Percentiles rank a stretch among this genome's conserved stretches.
These are phyloP conservation scores for Cyanophora paradoxa DNA, from an alignment of 78 protist species.

Conservation along the genomic window DNA sequence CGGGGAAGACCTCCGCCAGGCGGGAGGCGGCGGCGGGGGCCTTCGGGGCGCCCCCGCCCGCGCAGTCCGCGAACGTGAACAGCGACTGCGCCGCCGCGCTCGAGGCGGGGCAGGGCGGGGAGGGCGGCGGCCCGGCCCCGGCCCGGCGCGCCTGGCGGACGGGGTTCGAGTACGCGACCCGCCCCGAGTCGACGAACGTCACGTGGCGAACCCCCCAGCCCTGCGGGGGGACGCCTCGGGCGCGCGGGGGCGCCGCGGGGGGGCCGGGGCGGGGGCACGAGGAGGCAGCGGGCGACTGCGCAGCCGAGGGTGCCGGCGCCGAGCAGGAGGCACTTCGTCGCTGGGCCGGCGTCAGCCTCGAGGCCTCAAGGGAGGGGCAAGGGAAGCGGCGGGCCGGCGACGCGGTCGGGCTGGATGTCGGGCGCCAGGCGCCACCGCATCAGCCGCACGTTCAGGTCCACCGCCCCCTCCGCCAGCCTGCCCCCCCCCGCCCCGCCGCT, in stretches of 20 bases:
- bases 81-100: slow-evolving; percentile 91
- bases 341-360: slow-evolving; percentile 62
- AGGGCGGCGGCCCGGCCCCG: not conserved
- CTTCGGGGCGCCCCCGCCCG: slow-evolving; percentile 59
- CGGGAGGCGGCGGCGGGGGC: slow-evolving; percentile 83
- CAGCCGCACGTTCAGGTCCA: slow-evolving; percentile 81
- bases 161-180: slow-evolving; percentile 87
- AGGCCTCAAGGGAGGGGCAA: slow-evolving; percentile 90
- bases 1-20: slow-evolving; percentile 52
- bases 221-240: slow-evolving; percentile 1
- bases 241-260: not conserved
- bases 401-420: slow-evolving; percentile 65
- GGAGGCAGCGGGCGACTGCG: slow-evolving; percentile 84
- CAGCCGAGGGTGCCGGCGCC: slow-evolving; percentile 99
- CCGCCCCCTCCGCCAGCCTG: slow-evolving; percentile 14
- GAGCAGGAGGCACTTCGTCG: slow-evolving; percentile 67
- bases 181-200: slow-evolving; percentile 87
- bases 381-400: slow-evolving; percentile 21
- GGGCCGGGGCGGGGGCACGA: slow-evolving; percentile 25
- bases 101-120: slow-evolving; percentile 7
- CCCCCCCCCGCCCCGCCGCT: not conserved
- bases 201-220: slow-evolving; percentile 90
- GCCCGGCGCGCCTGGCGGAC: slow-evolving; percentile 71
- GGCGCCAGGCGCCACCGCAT: slow-evolving; percentile 98
- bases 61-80: slow-evolving; percentile 67